Percentiles rank a stretch among this genome's conserved stretches.
These are phyloP conservation scores for Schrenkiella parvula DNA, from an alignment of 345 rosid genomes.

Conservation along the genomic window DNA sequence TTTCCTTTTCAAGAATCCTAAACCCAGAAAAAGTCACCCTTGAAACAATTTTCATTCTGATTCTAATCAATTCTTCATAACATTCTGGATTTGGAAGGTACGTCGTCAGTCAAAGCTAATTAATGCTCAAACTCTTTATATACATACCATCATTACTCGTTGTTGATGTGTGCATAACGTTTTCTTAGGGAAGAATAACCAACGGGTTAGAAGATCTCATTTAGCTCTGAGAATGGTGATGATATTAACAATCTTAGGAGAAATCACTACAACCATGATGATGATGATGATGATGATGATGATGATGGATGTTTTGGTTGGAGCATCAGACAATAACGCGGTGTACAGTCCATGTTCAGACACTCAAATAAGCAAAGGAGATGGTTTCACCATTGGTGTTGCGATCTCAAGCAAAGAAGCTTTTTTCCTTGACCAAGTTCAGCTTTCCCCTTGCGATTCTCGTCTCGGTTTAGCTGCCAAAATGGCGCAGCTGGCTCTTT, in stretches of 20 bases:
- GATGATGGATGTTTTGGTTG: slow-evolving; percentile 21
- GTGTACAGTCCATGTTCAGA: slow-evolving; percentile 71
- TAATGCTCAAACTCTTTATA: background rate
- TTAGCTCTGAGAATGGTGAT: background rate
- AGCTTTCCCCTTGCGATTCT: slow-evolving; percentile 82
- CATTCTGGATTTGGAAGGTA: slow-evolving; percentile 17
- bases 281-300: slow-evolving; percentile 10
- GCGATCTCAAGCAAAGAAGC: slow-evolving; percentile 62
- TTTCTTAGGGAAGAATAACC: slow-evolving; percentile 22
- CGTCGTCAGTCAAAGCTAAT: background rate
- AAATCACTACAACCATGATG: background rate
- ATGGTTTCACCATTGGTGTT: slow-evolving; percentile 76
- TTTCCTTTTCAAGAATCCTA: slow-evolving; percentile 27
- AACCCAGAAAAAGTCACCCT: slow-evolving; percentile 20
- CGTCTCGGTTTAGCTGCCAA: slow-evolving; percentile 58
- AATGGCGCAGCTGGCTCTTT: slow-evolving; percentile 58
- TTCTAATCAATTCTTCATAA: background rate
- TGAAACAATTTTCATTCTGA: background rate
- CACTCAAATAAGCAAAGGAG: slow-evolving; percentile 51
- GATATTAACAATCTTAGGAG: background rate
- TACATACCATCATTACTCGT: background rate
- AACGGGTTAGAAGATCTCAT: background rate
- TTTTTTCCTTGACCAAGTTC: slow-evolving; percentile 56
- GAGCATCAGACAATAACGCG: slow-evolving; percentile 50
- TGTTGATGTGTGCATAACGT: background rate